These are phyloP conservation scores for Lactifluus volemus DNA, from an alignment of 768 basidiomycete species.

Conservation along the genomic window DNA sequence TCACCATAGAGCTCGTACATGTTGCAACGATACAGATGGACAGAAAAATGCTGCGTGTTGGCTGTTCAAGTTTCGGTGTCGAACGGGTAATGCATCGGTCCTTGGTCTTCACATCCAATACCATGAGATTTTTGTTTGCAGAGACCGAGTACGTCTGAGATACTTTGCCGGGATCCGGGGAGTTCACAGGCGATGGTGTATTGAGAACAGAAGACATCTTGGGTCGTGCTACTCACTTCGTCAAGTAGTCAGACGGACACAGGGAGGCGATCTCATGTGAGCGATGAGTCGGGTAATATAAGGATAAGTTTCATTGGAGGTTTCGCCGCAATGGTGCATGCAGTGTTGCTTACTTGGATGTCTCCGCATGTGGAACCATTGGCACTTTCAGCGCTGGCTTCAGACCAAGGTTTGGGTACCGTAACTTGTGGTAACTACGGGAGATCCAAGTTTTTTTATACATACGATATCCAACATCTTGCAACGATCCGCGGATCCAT, in stretches of 20 bases:
- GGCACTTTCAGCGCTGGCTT: not conserved
- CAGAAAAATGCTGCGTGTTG: not conserved
- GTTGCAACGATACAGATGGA: conserved; percentile 21
- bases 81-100: not conserved
- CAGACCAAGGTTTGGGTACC: not conserved
- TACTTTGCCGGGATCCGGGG: not conserved
- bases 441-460: not conserved
- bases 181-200: too few species aligned
- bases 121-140: not conserved
- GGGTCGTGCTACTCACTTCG: not conserved
- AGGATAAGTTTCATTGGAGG: too few species aligned
- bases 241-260: not conserved
- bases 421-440: not conserved
- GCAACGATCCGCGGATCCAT: not conserved
- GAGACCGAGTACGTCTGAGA: not conserved
- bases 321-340: not conserved
- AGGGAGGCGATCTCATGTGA: not conserved
- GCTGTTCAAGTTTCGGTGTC: not conserved
- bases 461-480: not conserved
- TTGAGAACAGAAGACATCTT: not conserved
- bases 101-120: not conserved
- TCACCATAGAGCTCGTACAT: conserved; percentile 26
- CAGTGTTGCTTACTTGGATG: not conserved
- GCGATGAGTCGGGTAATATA: not conserved
- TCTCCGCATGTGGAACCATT: too few species aligned